phyloP scores from a whole-genome alignment of 1,139 yeast genomes.

The Insectozyma bohioensis region DNA sequence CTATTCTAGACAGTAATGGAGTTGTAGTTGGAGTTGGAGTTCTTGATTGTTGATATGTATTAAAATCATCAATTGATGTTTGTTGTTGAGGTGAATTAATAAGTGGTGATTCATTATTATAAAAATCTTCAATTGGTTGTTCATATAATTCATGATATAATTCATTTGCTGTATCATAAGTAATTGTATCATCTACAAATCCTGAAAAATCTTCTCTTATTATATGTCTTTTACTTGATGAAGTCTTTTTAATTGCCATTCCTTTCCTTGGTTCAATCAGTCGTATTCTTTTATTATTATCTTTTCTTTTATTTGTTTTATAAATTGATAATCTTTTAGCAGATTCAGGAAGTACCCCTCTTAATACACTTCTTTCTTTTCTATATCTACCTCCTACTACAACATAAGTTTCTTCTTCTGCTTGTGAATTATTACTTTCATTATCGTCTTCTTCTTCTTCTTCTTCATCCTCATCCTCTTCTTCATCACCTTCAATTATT shows the following conservation, averaged over 20 bases:
- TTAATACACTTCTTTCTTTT: slow-evolving; percentile 29
- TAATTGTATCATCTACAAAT: slow-evolving; percentile 14
- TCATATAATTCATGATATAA: slow-evolving; percentile 12
- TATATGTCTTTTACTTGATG: not conserved
- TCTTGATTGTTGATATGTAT: not conserved
- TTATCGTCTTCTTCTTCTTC: slow-evolving; percentile 3
- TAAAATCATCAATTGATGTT: not conserved
- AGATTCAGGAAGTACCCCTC: slow-evolving; percentile 43
- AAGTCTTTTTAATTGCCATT: slow-evolving; percentile 30
- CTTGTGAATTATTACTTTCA: slow-evolving; percentile 9
- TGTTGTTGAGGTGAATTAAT: not conserved
- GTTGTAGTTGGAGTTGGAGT: not conserved
- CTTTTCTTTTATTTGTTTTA: slow-evolving; percentile 13
- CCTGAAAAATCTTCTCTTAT: slow-evolving; percentile 8
- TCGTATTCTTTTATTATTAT: slow-evolving; percentile 1
- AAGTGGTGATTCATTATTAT: too few relatives aligned
- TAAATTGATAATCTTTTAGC: slow-evolving; percentile 33
- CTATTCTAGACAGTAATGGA: too few relatives aligned
- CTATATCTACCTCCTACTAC: slow-evolving; percentile 34
- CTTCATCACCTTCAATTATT: slow-evolving; percentile 12
- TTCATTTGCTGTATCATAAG: slow-evolving; percentile 12
- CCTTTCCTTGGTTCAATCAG: slow-evolving; percentile 32
- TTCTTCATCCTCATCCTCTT: slow-evolving; percentile 1
- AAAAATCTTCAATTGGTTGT: slow-evolving; percentile 1
- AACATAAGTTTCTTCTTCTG: slow-evolving; percentile 22